Percentiles rank a stretch among this genome's conserved stretches.
Conservation (phyloP, 78 protist genomes). For the Dictyostelium capitatum region DNA sequence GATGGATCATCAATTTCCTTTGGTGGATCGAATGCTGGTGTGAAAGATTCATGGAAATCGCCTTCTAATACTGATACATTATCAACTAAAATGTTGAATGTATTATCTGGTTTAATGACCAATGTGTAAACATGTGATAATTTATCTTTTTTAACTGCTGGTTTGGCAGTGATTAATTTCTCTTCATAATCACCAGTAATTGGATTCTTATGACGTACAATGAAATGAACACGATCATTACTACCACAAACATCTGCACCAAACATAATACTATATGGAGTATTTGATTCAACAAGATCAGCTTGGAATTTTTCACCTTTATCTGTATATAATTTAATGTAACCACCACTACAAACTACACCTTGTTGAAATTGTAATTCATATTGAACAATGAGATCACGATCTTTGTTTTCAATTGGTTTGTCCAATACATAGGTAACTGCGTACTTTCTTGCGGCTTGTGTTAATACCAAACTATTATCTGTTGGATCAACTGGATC, state of each 20-base stretch:
- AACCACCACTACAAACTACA: constrained; percentile 95
- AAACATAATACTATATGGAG: constrained; percentile 95
- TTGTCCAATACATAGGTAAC: constrained; percentile 16
- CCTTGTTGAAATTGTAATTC: constrained; percentile 85
- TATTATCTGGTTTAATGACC: constrained; percentile 93
- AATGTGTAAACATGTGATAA: constrained; percentile 97
- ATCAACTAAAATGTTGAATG: constrained; percentile 94
- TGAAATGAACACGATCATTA: constrained; percentile 91
- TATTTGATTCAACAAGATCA: constrained; percentile 83
- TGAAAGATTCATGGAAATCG: constrained; percentile 80
- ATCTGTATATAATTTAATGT: constrained; percentile 93
- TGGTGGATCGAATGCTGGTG: constrained; percentile 89
- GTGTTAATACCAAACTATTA: constrained; percentile 39
- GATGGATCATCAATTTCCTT: constrained; percentile 94
- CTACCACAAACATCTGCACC: constrained; percentile 98
- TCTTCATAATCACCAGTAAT: constrained; percentile 72
- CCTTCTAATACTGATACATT: constrained; percentile 88
- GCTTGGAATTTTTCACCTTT: constrained; percentile 16
- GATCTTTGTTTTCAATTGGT: constrained; percentile 27
- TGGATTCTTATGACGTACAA: constrained; percentile 90
- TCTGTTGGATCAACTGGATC: constrained; percentile 35
- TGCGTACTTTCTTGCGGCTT: constrained; percentile 46
- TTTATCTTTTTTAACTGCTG: constrained; percentile 86
- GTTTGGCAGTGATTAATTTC: constrained; percentile 66
- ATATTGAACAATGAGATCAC: constrained; percentile 70